phyloP scores from a whole-genome alignment of 805 yeast species.

The Metahyphopichia silvanorum region DNA sequence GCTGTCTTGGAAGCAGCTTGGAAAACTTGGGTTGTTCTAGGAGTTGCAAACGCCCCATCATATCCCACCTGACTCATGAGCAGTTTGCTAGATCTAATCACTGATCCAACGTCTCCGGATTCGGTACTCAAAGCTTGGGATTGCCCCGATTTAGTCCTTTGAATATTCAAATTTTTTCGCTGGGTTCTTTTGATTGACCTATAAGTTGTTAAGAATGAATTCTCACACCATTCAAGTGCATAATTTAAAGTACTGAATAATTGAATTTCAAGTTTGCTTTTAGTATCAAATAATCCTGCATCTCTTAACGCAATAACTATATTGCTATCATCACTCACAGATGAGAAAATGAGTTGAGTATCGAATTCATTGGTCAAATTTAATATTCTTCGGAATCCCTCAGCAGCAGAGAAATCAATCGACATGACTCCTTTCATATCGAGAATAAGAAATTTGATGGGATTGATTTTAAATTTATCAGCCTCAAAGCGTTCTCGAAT shows the following conservation, averaged over 20 bases:
- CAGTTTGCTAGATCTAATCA: background rate
- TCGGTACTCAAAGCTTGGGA: background rate
- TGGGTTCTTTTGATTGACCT: conserved; percentile 31
- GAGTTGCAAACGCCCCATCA: conserved; percentile 41
- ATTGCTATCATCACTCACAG: conserved; percentile 64
- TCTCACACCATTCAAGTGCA: conserved; percentile 97
- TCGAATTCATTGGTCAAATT: conserved; percentile 68
- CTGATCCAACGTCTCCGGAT: background rate
- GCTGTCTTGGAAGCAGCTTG: conserved; percentile 50
- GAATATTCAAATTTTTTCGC: conserved; percentile 5
- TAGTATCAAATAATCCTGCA: conserved; percentile 71
- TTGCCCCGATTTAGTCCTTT: conserved; percentile 5
- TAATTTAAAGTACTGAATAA: conserved; percentile 78
- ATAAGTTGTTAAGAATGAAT: conserved; percentile 71
- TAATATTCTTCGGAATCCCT: conserved; percentile 85
- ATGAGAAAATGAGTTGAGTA: conserved; percentile 73
- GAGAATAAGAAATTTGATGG: conserved; percentile 75
- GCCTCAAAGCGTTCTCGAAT: conserved; percentile 65
- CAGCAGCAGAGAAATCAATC: conserved; percentile 94
- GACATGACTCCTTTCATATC: conserved; percentile 81
- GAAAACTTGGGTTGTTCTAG: conserved; percentile 49
- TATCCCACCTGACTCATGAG: conserved; percentile 15
- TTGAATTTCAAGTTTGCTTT: conserved; percentile 40
- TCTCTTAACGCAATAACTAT: conserved; percentile 73
- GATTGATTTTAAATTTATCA: conserved; percentile 45